Percentiles rank a stretch among this genome's conserved stretches.
Evolutionary conservation across 1,139 yeast species (phyloP).

Genomic region (Protomyces lactucae-debilis): DNA sequence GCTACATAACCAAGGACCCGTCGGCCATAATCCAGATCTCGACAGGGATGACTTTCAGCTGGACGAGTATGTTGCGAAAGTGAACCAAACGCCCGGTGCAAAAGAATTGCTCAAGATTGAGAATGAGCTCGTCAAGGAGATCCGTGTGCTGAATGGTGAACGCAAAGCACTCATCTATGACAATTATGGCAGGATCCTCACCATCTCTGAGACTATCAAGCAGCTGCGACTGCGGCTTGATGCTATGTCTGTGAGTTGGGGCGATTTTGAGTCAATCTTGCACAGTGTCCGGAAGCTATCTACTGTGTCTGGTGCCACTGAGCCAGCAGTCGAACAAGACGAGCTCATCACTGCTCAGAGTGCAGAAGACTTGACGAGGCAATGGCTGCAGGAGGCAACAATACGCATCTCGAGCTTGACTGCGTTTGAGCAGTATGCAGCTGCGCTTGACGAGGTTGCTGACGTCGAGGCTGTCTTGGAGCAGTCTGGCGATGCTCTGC

Average conservation of each 20-base stretch:
- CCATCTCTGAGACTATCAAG: slow-evolving; percentile 40
- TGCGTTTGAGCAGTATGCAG: not conserved
- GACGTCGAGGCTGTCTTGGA: not conserved
- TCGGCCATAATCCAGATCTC: slow-evolving; percentile 33
- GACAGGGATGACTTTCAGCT: slow-evolving; percentile 34
- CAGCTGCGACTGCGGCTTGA: not conserved
- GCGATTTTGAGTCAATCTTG: not conserved
- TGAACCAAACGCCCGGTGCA: slow-evolving; percentile 35
- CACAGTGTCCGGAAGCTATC: not conserved
- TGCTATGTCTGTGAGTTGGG: not conserved
- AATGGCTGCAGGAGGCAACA: not conserved
- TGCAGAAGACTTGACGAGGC: not conserved
- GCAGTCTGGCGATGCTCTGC: not conserved
- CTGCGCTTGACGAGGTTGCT: not conserved
- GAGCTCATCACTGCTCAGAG: not conserved
- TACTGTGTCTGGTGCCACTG: not conserved
- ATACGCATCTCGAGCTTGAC: not conserved
- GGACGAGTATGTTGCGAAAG: slow-evolving; percentile 35
- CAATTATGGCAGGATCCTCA: slow-evolving; percentile 44
- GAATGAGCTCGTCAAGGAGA: slow-evolving; percentile 39
- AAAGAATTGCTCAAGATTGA: slow-evolving; percentile 38
- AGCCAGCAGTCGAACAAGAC: not conserved
- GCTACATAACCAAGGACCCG: slow-evolving; percentile 5
- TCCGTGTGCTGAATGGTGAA: slow-evolving; percentile 42
- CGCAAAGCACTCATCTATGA: slow-evolving; percentile 46